phyloP scores from a whole-genome alignment of 768 basidiomycete species.

The Hygrocybe coccinea region DNA sequence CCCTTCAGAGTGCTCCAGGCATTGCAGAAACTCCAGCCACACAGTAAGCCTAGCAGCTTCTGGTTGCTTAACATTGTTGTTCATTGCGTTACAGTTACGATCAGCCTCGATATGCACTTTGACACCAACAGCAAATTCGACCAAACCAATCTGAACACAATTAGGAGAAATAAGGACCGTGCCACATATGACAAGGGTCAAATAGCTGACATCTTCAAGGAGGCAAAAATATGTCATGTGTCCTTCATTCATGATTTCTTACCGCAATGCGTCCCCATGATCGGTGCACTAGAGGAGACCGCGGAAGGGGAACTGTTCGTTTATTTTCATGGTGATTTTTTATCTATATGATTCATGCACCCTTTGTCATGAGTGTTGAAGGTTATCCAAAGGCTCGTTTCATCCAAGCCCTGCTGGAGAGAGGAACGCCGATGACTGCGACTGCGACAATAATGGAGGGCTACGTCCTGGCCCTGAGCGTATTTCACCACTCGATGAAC shows the following conservation, averaged over 20 bases:
- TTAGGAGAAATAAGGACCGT: constrained; percentile 1
- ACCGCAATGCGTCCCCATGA: constrained; percentile 4
- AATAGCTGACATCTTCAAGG: background rate
- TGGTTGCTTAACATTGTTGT: no score
- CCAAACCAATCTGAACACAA: background rate
- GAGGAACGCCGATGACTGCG: constrained; percentile 1
- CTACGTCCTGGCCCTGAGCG: constrained; percentile 1
- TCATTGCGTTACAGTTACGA: no score
- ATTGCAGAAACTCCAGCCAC: no score
- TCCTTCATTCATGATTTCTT: constrained; percentile 1
- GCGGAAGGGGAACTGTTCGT: background rate
- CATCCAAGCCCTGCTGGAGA: background rate
- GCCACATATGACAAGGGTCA: constrained; percentile 1
- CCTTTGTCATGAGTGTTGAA: background rate
- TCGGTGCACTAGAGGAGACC: background rate
- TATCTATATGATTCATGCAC: background rate
- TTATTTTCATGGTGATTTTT: constrained; percentile 1
- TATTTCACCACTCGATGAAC: background rate
- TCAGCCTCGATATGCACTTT: background rate
- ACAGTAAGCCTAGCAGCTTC: no score
- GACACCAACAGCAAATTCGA: background rate
- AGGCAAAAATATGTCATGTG: constrained; percentile 1
- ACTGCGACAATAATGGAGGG: constrained; percentile 2
- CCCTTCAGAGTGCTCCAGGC: no score
- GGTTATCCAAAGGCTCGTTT: background rate